Percentiles rank a stretch among this genome's conserved stretches.
Evolutionary conservation across 768 basidiomycete species (phyloP).

Genomic region (Pleurotus platypus): DNA sequence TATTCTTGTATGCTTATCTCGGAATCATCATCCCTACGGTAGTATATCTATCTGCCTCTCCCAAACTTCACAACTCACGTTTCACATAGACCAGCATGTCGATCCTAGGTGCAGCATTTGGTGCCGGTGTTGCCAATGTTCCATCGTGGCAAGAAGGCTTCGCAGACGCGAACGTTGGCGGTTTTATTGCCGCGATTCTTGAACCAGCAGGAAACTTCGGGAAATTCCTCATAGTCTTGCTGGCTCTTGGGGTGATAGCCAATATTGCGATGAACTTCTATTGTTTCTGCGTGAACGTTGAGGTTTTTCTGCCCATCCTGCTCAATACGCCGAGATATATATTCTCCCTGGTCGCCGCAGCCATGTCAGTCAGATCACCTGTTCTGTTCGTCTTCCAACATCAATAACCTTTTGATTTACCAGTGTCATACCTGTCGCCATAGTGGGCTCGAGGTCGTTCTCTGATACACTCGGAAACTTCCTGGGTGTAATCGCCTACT

Average conservation of each 20-base stretch:
- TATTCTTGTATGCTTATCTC: constrained; percentile 67
- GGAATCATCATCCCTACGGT: constrained; percentile 64
- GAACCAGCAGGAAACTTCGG: constrained; percentile 69
- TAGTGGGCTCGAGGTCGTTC: constrained; percentile 67
- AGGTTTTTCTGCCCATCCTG: constrained; percentile 20
- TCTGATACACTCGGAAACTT: constrained; percentile 62
- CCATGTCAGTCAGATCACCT: constrained; percentile 44
- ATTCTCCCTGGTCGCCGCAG: constrained; percentile 60
- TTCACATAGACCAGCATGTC: no score
- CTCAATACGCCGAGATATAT: constrained; percentile 64
- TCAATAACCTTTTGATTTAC: neutral
- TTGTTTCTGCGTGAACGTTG: constrained; percentile 8
- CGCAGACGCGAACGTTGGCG: constrained; percentile 51
- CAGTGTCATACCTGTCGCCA: constrained; percentile 65
- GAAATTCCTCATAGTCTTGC: constrained; percentile 66
- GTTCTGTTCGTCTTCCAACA: neutral
- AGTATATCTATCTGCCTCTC: constrained; percentile 7
- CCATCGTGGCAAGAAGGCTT: no score
- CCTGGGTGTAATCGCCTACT: constrained; percentile 55
- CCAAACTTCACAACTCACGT: neutral
- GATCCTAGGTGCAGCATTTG: no score
- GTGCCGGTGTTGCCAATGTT: no score
- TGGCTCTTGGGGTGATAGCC: constrained; percentile 59
- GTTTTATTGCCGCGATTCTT: constrained; percentile 68
- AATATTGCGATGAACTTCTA: constrained; percentile 10